Percentiles rank a stretch among this genome's conserved stretches.
These are phyloP conservation scores for Theobroma grandiflorum DNA, from an alignment of 441 rosid genomes.

Conservation along the genomic window DNA sequence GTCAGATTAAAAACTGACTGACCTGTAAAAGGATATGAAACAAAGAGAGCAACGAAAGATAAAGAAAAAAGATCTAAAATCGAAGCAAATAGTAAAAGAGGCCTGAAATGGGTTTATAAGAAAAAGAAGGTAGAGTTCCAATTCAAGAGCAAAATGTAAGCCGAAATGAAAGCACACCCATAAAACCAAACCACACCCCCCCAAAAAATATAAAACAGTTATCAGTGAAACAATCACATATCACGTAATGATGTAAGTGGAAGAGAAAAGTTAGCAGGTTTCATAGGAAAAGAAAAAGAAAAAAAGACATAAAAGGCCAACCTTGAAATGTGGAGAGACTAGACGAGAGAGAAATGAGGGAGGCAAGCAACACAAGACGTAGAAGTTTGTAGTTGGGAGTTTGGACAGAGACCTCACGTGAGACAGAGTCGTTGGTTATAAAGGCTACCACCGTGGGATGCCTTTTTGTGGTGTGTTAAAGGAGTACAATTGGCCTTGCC, in stretches of 20 bases:
- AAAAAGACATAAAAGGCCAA: not conserved
- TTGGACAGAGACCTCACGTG: not conserved
- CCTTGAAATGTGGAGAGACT: conserved; percentile 6
- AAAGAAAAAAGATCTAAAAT: not conserved
- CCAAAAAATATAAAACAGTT: not conserved
- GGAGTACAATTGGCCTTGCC: not conserved
- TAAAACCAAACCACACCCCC: not conserved
- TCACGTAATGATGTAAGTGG: conserved; percentile 3
- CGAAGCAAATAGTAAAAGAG: conserved; percentile 11
- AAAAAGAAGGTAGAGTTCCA: conserved; percentile 2
- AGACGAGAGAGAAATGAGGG: not conserved
- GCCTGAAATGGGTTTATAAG: conserved; percentile 13
- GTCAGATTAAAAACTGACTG: not conserved
- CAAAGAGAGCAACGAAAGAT: not conserved
- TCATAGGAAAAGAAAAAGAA: not conserved
- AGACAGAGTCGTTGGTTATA: not conserved
- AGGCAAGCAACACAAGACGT: not conserved
- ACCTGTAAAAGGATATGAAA: conserved; percentile 21
- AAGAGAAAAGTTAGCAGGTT: conserved; percentile 9
- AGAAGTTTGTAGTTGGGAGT: not conserved
- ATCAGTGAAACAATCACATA: conserved; percentile 7
- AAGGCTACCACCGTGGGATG: not conserved
- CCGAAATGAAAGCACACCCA: conserved; percentile 33
- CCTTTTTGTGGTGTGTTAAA: not conserved
- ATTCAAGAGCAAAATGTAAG: conserved; percentile 4